Conservation (phyloP, 345 rosid genomes). For the Durio zibethinus region DNA sequence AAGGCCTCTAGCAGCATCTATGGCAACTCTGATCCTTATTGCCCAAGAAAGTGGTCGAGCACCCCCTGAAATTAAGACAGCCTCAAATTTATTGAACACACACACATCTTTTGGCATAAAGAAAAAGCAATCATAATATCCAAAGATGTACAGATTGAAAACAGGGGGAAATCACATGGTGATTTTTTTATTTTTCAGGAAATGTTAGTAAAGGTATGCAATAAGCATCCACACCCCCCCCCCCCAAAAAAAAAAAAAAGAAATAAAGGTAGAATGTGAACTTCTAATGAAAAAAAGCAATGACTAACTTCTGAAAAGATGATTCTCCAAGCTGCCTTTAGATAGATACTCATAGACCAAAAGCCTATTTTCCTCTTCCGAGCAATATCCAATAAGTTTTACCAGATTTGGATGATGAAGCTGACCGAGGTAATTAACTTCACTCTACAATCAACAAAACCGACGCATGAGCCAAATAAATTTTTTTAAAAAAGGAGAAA, state of each 20-base stretch:
- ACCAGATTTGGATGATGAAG: slow-evolving; percentile 80
- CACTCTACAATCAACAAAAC: slow-evolving; percentile 44
- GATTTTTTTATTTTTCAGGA: background rate
- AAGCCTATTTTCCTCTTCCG: slow-evolving; percentile 60
- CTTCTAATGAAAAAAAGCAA: background rate
- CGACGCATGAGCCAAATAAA: background rate
- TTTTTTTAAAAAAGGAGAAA: background rate
- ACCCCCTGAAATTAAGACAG: slow-evolving; percentile 38
- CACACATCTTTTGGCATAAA: background rate
- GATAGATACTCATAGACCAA: slow-evolving; percentile 82
- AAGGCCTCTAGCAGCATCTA: slow-evolving; percentile 71
- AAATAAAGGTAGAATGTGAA: background rate
- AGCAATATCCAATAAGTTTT: slow-evolving; percentile 70
- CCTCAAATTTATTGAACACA: background rate
- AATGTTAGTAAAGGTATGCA: background rate
- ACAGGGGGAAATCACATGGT: background rate
- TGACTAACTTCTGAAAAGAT: slow-evolving; percentile 65
- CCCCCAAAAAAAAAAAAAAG: background rate
- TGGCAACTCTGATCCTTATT: slow-evolving; percentile 58
- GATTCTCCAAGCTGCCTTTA: slow-evolving; percentile 73
- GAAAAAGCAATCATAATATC: background rate
- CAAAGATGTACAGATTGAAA: background rate
- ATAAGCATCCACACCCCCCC: background rate
- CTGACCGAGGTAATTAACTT: slow-evolving; percentile 66
- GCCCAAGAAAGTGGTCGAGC: slow-evolving; percentile 64